Evolutionary conservation across 768 basidiomycete genomes (phyloP).

Genomic region (Mycena galericulata): DNA sequence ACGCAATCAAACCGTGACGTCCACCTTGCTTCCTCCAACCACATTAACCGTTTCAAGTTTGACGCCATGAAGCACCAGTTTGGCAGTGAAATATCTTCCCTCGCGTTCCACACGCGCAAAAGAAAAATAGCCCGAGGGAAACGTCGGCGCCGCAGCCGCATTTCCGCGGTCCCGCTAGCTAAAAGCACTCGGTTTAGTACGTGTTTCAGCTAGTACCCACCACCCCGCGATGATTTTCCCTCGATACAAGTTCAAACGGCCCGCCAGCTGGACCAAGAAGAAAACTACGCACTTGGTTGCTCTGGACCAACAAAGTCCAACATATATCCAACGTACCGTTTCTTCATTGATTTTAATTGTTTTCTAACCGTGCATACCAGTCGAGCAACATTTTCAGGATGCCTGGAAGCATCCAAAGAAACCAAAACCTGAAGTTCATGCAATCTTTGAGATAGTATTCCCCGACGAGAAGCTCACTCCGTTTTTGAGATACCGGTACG

Average conservation of each 20-base stretch:
- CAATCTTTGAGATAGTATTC: slow-evolving; percentile 64
- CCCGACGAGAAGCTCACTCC: slow-evolving; percentile 56
- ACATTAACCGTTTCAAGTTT: slow-evolving; percentile 1
- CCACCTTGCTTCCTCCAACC: not conserved
- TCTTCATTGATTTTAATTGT: not conserved
- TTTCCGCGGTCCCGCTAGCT: slow-evolving; percentile 22
- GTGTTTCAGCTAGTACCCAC: slow-evolving; percentile 6
- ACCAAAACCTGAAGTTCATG: slow-evolving; percentile 58
- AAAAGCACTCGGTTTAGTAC: slow-evolving; percentile 25
- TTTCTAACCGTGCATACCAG: slow-evolving; percentile 42
- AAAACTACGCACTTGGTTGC: slow-evolving; percentile 25
- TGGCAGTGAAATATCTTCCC: not conserved
- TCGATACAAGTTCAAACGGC: slow-evolving; percentile 17
- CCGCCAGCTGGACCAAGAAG: slow-evolving; percentile 21
- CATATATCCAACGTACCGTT: slow-evolving; percentile 19
- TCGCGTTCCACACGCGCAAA: slow-evolving; percentile 25
- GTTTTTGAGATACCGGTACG: slow-evolving; percentile 62
- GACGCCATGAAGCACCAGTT: not conserved
- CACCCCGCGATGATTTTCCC: slow-evolving; percentile 19
- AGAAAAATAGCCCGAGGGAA: not conserved
- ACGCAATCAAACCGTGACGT: slow-evolving; percentile 10
- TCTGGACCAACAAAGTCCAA: slow-evolving; percentile 25
- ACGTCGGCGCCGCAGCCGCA: slow-evolving; percentile 23
- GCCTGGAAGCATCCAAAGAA: slow-evolving; percentile 72
- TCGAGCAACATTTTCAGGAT: slow-evolving; percentile 61